Conservation (phyloP, 2,329 filamentous ascomycete species). For the Aureobasidium sp. region DNA sequence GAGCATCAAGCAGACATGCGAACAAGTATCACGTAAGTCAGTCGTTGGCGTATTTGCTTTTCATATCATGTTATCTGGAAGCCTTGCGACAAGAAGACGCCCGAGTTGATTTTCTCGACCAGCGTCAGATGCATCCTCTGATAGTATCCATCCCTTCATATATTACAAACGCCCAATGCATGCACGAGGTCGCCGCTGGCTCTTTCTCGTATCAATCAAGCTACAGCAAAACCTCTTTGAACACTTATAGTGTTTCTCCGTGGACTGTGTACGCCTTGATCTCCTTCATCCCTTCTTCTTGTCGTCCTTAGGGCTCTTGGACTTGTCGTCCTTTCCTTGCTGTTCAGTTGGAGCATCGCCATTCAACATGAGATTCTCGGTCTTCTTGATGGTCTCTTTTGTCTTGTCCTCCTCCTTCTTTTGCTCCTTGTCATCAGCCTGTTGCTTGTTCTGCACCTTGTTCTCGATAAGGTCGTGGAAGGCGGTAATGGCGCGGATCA, state of each 20-base stretch:
- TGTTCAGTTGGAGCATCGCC: constrained; percentile 41
- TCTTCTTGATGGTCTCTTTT: constrained; percentile 49
- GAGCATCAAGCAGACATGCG: neutral
- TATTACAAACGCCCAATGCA: constrained; percentile 15
- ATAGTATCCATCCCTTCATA: neutral
- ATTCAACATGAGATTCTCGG: constrained; percentile 56
- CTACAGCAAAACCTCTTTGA: neutral
- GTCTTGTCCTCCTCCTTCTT: constrained; percentile 61
- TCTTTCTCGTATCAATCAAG: neutral
- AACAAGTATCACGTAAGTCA: neutral
- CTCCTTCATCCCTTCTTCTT: constrained; percentile 42
- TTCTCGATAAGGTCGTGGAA: constrained; percentile 99
- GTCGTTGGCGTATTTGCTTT: neutral
- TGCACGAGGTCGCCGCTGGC: neutral
- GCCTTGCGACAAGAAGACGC: constrained; percentile 1
- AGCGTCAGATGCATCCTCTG: constrained; percentile 1
- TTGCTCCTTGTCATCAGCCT: constrained; percentile 88
- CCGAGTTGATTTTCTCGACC: neutral
- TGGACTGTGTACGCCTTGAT: neutral
- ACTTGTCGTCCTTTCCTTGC: constrained; percentile 40
- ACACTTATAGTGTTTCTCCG: constrained; percentile 3
- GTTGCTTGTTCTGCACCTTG: constrained; percentile 98
- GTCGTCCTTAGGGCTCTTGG: constrained; percentile 29
- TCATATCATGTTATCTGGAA: constrained; percentile 10
- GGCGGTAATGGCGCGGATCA: constrained; percentile 95